Conservation (phyloP, 192 early-diverging fungal genomes). For the Phycomyces nitens region DNA sequence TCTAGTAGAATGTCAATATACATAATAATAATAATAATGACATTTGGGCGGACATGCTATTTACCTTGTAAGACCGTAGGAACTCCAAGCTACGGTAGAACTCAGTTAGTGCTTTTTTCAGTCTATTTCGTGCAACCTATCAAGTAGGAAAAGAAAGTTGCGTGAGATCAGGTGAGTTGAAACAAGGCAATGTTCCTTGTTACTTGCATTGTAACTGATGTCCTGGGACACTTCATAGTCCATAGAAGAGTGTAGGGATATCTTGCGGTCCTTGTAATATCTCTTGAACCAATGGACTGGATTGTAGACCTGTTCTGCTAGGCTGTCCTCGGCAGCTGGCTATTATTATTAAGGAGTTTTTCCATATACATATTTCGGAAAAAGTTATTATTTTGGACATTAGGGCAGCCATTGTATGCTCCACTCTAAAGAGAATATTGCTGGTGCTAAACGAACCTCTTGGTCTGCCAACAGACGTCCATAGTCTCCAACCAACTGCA, state of each 20-base stretch:
- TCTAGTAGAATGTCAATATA: conserved; percentile 1
- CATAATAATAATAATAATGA: no score
- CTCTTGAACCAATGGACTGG: no score
- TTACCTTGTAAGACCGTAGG: conserved; percentile 64
- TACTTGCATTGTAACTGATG: conserved; percentile 25
- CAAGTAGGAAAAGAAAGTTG: background rate
- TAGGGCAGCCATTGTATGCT: background rate
- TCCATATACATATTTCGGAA: no score
- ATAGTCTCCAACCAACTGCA: conserved; percentile 45
- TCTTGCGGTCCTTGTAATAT: background rate
- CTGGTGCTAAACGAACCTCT: conserved; percentile 19
- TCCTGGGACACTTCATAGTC: conserved; percentile 8
- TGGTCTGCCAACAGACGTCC: conserved; percentile 30
- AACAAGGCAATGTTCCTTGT: background rate
- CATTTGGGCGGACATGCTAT: background rate
- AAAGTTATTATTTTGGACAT: background rate
- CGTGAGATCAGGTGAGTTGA: conserved; percentile 7
- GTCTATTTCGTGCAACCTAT: conserved; percentile 43
- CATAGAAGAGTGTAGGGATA: background rate
- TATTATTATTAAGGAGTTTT: no score
- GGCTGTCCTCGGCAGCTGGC: no score
- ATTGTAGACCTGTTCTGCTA: no score
- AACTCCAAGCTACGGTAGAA: conserved; percentile 69
- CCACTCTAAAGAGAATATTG: background rate
- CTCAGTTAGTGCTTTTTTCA: conserved; percentile 70